Evolutionary conservation across 805 yeast species (phyloP).

Genomic region (Blastobotrys mokoenaii): DNA sequence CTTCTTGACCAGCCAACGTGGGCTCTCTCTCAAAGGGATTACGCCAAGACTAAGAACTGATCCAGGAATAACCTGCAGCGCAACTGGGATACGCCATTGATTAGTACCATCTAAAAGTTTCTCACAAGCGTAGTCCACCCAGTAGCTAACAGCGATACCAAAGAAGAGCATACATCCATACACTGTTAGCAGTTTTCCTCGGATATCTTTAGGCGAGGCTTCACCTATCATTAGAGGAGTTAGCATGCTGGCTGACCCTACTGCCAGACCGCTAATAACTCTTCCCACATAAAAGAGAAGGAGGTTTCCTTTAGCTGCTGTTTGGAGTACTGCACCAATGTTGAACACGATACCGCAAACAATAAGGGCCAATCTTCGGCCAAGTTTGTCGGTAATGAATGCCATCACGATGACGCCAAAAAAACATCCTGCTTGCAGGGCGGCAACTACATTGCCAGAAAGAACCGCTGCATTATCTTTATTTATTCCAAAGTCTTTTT

Average conservation of each 20-base stretch:
- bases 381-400: constrained; percentile 57
- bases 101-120: constrained; percentile 7
- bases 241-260: constrained; percentile 43
- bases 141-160: constrained; percentile 62
- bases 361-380: constrained; percentile 62
- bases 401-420: constrained; percentile 46
- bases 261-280: constrained; percentile 43
- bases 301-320: constrained; percentile 34
- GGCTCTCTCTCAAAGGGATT: constrained; percentile 70
- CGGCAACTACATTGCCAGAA: constrained; percentile 65
- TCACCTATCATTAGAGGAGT: constrained; percentile 48
- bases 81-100: constrained; percentile 56
- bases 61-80: constrained; percentile 74
- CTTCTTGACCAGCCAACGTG: constrained; percentile 65
- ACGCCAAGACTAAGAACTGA: constrained; percentile 66
- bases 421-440: constrained; percentile 77
- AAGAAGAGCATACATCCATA: constrained; percentile 57
- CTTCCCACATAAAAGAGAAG: constrained; percentile 45
- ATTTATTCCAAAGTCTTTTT: constrained; percentile 41
- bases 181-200: constrained; percentile 51
- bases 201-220: constrained; percentile 27
- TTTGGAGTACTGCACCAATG: constrained; percentile 26
- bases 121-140: constrained; percentile 19
- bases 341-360: constrained; percentile 40
- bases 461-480: constrained; percentile 39